phyloP scores from a whole-genome alignment of 2,329 filamentous ascomycete genomes.

The Pseudogymnoascus sp. region DNA sequence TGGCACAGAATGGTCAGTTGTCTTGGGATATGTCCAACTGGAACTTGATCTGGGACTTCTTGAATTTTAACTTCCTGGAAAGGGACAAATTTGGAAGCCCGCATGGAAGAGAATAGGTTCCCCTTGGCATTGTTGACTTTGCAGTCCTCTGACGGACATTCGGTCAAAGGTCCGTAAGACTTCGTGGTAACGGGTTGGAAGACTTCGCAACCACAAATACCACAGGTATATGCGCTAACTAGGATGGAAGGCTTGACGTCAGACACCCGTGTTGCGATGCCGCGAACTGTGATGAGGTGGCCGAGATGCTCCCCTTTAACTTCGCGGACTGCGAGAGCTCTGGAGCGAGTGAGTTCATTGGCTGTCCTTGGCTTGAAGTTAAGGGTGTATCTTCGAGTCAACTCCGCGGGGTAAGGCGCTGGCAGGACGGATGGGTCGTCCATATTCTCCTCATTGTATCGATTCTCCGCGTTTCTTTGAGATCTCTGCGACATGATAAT shows the following conservation, averaged over 20 bases:
- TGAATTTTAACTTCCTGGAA: slow-evolving; percentile 99
- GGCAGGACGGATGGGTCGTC: slow-evolving; percentile 60
- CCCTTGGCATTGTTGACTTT: slow-evolving; percentile 85
- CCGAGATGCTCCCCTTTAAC: slow-evolving; percentile 91
- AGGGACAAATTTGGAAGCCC: slow-evolving; percentile 91
- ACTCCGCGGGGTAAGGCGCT: slow-evolving; percentile 81
- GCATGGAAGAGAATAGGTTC: slow-evolving; percentile 87
- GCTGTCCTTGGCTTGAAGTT: slow-evolving; percentile 91
- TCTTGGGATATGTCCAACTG: slow-evolving; percentile 92
- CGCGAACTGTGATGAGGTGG: slow-evolving; percentile 85
- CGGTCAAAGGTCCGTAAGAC: slow-evolving; percentile 78
- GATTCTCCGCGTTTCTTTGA: slow-evolving; percentile 73
- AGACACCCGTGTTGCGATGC: slow-evolving; percentile 90
- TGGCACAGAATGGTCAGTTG: slow-evolving; percentile 86
- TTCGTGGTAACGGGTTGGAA: slow-evolving; percentile 93
- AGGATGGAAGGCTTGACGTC: slow-evolving; percentile 97
- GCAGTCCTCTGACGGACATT: slow-evolving; percentile 89
- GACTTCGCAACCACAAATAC: slow-evolving; percentile 92
- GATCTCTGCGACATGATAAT: slow-evolving; percentile 91
- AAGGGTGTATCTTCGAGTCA: slow-evolving; percentile 89
- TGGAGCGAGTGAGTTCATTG: slow-evolving; percentile 54
- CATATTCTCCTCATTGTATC: slow-evolving; percentile 58
- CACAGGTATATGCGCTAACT: slow-evolving; percentile 96
- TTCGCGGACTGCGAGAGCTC: slow-evolving; percentile 80
- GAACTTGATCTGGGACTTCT: slow-evolving; percentile 98